Evolutionary conservation across 2,329 filamentous ascomycete species (phyloP).

Genomic region (Coniella vitis): DNA sequence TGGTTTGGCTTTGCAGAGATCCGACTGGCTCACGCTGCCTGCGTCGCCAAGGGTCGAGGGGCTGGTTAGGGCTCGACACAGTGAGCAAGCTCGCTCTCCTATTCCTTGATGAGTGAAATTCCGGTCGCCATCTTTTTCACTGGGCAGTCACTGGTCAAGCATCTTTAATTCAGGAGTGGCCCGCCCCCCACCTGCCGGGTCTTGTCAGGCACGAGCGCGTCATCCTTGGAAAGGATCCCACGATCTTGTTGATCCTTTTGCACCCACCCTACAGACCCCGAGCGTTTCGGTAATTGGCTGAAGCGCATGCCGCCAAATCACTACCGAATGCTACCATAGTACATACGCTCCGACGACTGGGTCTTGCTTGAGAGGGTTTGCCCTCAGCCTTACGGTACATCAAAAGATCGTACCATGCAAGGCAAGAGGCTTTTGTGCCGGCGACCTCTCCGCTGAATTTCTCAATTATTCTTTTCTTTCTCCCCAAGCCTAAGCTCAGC

Average conservation of each 20-base stretch:
- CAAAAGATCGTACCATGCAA: neutral
- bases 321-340: too few species aligned
- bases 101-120: too few species aligned
- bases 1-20: neutral
- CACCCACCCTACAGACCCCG: neutral
- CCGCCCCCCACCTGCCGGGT: slow-evolving; percentile 7
- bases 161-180: slow-evolving; percentile 12
- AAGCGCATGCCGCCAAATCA: too few species aligned
- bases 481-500: too few species aligned
- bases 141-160: slow-evolving; percentile 7
- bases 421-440: neutral
- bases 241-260: slow-evolving; percentile 9
- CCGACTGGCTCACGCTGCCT: neutral
- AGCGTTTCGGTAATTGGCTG: slow-evolving; percentile 5
- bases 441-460: too few species aligned
- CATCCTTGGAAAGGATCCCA: slow-evolving; percentile 3
- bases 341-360: too few species aligned
- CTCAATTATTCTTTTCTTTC: too few species aligned
- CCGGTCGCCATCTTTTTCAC: too few species aligned
- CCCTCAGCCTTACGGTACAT: slow-evolving; percentile 11
- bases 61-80: too few species aligned
- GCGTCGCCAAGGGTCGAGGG: neutral
- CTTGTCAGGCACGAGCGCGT: slow-evolving; percentile 11
- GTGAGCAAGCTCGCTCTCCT: neutral
- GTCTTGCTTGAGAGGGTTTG: slow-evolving; percentile 7